Conservation (phyloP, 2,329 filamentous ascomycete genomes). For the Colletotrichum sp. region DNA sequence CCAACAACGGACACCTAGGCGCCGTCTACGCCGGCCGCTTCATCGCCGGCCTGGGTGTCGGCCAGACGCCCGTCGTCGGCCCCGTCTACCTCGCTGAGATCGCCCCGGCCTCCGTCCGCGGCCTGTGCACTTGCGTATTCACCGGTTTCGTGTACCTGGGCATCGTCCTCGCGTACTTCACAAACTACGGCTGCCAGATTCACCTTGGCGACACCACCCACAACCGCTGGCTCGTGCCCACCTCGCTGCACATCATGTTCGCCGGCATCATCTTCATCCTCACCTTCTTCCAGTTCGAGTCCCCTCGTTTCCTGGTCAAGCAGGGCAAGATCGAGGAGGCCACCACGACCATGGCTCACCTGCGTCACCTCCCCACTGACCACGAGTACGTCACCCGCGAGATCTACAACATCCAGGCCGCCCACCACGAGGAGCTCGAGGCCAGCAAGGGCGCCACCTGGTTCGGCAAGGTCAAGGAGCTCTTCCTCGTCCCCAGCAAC, state of each 20-base stretch:
- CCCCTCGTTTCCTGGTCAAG: constrained; percentile 74
- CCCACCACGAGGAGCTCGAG: constrained; percentile 74
- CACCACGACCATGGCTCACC: constrained; percentile 54
- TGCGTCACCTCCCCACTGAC: constrained; percentile 64
- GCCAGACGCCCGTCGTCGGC: constrained; percentile 69
- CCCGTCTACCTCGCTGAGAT: constrained; percentile 78
- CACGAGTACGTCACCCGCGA: constrained; percentile 67
- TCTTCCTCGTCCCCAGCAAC: constrained; percentile 71
- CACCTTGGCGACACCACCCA: constrained; percentile 51
- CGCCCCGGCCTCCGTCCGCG: constrained; percentile 70
- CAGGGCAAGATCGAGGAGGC: constrained; percentile 64
- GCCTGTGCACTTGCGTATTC: constrained; percentile 70
- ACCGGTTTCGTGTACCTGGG: constrained; percentile 71
- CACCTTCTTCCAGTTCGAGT: constrained; percentile 72
- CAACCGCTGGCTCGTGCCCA: constrained; percentile 69
- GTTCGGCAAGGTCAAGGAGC: constrained; percentile 70
- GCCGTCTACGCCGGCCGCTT: constrained; percentile 70
- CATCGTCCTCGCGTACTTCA: constrained; percentile 81
- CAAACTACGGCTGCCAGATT: constrained; percentile 65
- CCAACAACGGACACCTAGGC: constrained; percentile 56
- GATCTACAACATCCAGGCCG: constrained; percentile 66
- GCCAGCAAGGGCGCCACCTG: constrained; percentile 70
- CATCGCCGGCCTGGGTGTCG: constrained; percentile 69
- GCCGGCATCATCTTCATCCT: constrained; percentile 73
- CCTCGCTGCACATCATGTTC: constrained; percentile 79